Percentiles rank a stretch among this genome's conserved stretches.
phyloP scores from a whole-genome alignment of 768 basidiomycete genomes.

The Cystobasidium onofrii region DNA sequence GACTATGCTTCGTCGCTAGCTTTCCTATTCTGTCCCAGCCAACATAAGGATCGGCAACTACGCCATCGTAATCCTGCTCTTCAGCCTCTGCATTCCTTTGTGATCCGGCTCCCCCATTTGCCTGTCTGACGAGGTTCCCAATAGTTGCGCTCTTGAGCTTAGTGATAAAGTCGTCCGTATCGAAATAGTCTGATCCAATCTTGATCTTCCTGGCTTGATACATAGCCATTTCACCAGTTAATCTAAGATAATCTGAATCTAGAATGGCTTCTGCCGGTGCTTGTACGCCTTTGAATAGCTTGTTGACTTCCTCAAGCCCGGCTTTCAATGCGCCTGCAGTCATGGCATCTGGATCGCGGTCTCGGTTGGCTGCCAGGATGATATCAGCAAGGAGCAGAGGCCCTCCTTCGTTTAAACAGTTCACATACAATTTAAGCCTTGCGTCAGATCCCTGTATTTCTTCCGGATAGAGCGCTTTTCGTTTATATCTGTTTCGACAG shows the following conservation, averaged over 20 bases:
- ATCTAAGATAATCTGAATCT: constrained; percentile 71
- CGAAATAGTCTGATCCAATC: constrained; percentile 77
- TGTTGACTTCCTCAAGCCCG: constrained; percentile 36
- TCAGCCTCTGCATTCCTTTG: constrained; percentile 25
- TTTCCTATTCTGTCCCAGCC: constrained; percentile 77
- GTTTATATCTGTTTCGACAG: not conserved
- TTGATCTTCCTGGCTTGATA: constrained; percentile 87
- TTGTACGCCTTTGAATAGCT: constrained; percentile 53
- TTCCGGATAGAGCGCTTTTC: constrained; percentile 65
- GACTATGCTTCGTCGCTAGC: constrained; percentile 69
- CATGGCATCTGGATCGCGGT: constrained; percentile 38
- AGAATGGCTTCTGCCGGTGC: constrained; percentile 80
- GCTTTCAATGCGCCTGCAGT: constrained; percentile 34
- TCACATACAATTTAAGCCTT: constrained; percentile 56
- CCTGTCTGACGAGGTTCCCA: not conserved
- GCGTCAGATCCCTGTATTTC: constrained; percentile 61
- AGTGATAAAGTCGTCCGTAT: constrained; percentile 79
- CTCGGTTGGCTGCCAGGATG: constrained; percentile 58
- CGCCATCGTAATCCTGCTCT: constrained; percentile 48
- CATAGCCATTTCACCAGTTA: constrained; percentile 68
- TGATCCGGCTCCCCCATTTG: not conserved
- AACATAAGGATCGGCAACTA: constrained; percentile 47
- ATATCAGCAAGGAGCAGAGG: constrained; percentile 11
- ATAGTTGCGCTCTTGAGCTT: constrained; percentile 65
- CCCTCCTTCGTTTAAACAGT: constrained; percentile 20